These are phyloP conservation scores for Heterobasidion irregulare DNA, from an alignment of 1,284 basidiomycete genomes.

Conservation along the genomic window DNA sequence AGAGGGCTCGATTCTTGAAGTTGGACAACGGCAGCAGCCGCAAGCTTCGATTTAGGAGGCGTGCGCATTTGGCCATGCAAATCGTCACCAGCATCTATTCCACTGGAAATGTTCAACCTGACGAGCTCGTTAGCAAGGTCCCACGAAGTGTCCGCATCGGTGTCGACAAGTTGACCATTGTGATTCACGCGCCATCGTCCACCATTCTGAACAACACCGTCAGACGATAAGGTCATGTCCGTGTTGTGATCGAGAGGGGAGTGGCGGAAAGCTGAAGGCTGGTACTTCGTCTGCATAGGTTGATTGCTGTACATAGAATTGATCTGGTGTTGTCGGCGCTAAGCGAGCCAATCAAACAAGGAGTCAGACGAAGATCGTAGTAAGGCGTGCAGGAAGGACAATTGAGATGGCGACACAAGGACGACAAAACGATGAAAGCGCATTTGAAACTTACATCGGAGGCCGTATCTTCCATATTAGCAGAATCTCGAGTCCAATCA, in stretches of 20 bases:
- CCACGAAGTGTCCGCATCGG: constrained; percentile 48
- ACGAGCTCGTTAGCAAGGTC: constrained; percentile 65
- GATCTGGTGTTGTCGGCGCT: constrained; percentile 15
- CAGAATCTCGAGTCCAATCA: constrained; percentile 12
- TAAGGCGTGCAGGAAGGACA: constrained; percentile 2
- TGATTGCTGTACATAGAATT: constrained; percentile 13
- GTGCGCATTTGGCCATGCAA: constrained; percentile 46
- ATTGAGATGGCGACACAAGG: not conserved
- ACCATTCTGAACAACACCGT: constrained; percentile 20
- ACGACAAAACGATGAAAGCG: not conserved
- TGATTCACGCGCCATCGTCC: constrained; percentile 57
- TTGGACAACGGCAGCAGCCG: constrained; percentile 39
- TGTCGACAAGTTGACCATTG: constrained; percentile 54
- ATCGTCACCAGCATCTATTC: constrained; percentile 44
- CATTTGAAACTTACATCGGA: constrained; percentile 9
- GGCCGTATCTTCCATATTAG: constrained; percentile 9
- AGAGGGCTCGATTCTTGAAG: constrained; percentile 60
- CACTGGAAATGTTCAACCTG: constrained; percentile 48
- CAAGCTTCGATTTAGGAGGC: constrained; percentile 52
- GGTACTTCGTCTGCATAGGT: constrained; percentile 9
- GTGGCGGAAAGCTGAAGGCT: constrained; percentile 8
- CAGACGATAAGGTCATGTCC: constrained; percentile 19
- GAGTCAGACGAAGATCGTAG: constrained; percentile 4
- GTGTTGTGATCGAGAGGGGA: constrained; percentile 12
- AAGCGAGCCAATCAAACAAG: not conserved